Conservation (phyloP, 306 rosid genomes). For the Quercus parvula region DNA sequence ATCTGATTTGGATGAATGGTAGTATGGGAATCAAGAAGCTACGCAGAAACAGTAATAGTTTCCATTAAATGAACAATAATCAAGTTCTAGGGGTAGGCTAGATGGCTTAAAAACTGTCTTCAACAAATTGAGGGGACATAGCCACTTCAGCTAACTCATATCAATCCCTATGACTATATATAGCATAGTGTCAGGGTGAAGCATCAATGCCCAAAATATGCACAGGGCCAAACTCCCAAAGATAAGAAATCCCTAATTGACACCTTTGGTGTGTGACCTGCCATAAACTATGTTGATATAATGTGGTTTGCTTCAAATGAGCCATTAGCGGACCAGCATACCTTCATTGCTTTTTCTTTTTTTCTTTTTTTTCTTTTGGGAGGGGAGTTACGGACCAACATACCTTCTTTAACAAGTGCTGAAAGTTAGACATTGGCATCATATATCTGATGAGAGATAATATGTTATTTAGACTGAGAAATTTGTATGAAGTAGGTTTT, state of each 20-base stretch:
- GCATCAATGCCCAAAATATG: not conserved
- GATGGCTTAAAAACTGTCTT: not conserved
- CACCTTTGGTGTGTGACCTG: not conserved
- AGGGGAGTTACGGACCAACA: too few relatives aligned
- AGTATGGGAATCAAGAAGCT: not conserved
- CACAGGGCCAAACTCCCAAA: not conserved
- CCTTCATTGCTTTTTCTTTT: not conserved
- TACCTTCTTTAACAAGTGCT: not conserved
- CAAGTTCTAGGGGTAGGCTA: not conserved
- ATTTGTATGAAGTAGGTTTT: not conserved
- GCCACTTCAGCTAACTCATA: conserved; percentile 5
- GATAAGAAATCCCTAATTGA: not conserved
- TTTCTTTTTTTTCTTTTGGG: too few relatives aligned
- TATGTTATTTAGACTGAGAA: not conserved
- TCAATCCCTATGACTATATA: not conserved
- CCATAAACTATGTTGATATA: not conserved
- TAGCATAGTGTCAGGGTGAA: not conserved
- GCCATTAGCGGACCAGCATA: conserved; percentile 4
- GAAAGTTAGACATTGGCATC: not conserved
- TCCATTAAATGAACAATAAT: not conserved
- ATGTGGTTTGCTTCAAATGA: not conserved
- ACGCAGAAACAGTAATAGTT: not conserved
- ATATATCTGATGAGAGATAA: not conserved
- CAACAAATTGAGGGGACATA: not conserved
- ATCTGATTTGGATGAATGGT: not conserved